Percentiles rank a stretch among this genome's conserved stretches.
These are phyloP conservation scores for Lactifluus hygrophoroides DNA, from an alignment of 768 basidiomycete species.

Conservation along the genomic window DNA sequence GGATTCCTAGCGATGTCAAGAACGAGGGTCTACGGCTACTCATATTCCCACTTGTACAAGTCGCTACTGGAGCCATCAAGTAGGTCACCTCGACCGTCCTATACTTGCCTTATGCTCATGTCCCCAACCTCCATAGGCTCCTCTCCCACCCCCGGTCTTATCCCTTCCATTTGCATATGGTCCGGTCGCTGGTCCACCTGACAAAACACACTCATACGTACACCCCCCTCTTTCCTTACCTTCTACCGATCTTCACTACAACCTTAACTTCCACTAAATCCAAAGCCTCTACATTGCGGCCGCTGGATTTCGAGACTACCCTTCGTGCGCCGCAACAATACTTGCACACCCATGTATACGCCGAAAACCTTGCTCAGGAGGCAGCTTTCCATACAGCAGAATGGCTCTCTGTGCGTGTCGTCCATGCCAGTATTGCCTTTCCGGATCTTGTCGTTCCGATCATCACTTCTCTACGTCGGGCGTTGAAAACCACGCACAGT, in stretches of 20 bases:
- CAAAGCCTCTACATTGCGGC: conserved; percentile 78
- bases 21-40: conserved; percentile 81
- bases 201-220: conserved; percentile 77
- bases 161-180: conserved; percentile 89
- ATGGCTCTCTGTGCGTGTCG: conserved; percentile 60
- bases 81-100: conserved; percentile 32
- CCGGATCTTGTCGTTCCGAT: conserved; percentile 86
- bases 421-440: conserved; percentile 85
- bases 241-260: conserved; percentile 79
- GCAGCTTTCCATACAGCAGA: conserved; percentile 68
- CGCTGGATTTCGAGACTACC: conserved; percentile 79
- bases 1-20: conserved; percentile 40
- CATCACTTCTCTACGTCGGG: conserved; percentile 58
- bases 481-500: conserved; percentile 53
- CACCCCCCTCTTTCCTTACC: conserved; percentile 78
- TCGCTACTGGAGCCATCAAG: conserved; percentile 89
- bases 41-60: conserved; percentile 93
- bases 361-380: conserved; percentile 80
- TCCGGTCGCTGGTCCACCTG: conserved; percentile 82
- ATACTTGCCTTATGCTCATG: not conserved
- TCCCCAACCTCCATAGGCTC: conserved; percentile 42
- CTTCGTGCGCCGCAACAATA: conserved; percentile 88
- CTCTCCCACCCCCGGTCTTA: conserved; percentile 86
- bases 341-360: conserved; percentile 77
- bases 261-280: conserved; percentile 61